Evolutionary conservation across 2,329 filamentous ascomycete genomes (phyloP), one percentile per base, ranked within the genome.

Genomic region (Stagonosporopsis tanaceti): DNA sequence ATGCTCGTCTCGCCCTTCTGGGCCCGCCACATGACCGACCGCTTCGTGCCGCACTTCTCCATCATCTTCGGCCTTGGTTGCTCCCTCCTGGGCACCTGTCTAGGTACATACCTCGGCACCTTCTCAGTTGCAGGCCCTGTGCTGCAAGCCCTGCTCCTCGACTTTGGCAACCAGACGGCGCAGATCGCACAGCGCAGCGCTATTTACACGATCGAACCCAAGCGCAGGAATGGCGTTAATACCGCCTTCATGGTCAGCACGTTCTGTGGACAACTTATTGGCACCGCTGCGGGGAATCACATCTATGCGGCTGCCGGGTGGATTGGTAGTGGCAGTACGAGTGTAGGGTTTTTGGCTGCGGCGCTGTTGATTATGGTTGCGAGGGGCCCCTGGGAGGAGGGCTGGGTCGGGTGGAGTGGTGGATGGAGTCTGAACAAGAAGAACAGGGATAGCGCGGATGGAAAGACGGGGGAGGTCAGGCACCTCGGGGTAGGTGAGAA

Each of bases 181-280:
- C 89, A 93, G 71, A 89, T 92, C 30, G 89, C 89, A 1, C 93
- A 93, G 66, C 80, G 91, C 0, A 82, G 83, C 0, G 82, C 85
- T 4, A 90, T 95, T 20, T 93, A 91, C 65, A 77, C 80, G 1
- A 86, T 94, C 22, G 88, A 89, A 50, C 87, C 90, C 0, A 87
- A 86, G 58, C 87, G 88, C 0, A 78, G 89, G 4, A 95, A 93
- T 75, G 78, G 91, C 3, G 84, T 94, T 24, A 95, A 95, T 70
- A 93, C 91, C 0, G 89, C 88, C 1, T 95, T 92, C 68, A 95
- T 94, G 91, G 82, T 93, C 0, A 82, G 84, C 7, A 87, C 85
- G 0, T 94, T 94, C 67, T 86, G 84, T 27, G 91, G 91, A 0
- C 91, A 95, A 78, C 69, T 95, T 44, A 88, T 87, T 2, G 91